These are phyloP conservation scores for Saccharomyces hybrid DNA, from an alignment of 1,139 yeast genomes.

Conservation along the genomic window DNA sequence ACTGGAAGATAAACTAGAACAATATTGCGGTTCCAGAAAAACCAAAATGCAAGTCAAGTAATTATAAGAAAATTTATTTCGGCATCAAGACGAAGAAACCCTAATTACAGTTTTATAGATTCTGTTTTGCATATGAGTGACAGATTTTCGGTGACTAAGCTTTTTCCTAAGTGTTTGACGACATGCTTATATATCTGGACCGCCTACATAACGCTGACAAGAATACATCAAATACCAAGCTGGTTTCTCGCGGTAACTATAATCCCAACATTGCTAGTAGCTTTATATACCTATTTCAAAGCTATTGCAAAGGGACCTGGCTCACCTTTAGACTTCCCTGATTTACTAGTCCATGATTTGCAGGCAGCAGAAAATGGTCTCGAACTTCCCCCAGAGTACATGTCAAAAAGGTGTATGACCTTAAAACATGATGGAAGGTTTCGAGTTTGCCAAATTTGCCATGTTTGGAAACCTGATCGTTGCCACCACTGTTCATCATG, in stretches of 20 bases:
- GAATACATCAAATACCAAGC: conserved; percentile 14
- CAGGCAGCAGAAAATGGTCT: conserved; percentile 27
- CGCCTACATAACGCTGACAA: conserved; percentile 12
- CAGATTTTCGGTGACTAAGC: not conserved
- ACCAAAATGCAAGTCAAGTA: not conserved
- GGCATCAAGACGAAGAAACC: not conserved
- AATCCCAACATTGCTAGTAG: conserved; percentile 7
- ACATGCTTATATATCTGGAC: conserved; percentile 21
- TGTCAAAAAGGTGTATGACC: conserved; percentile 33
- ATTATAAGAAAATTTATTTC: not conserved
- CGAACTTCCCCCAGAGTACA: conserved; percentile 36
- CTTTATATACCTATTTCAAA: conserved; percentile 43
- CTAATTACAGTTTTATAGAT: not conserved
- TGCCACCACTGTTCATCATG: conserved; percentile 83
- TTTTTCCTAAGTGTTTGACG: conserved; percentile 26
- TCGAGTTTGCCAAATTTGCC: conserved; percentile 65
- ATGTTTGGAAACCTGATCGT: conserved; percentile 88
- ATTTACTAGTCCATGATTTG: conserved; percentile 32
- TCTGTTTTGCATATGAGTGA: not conserved
- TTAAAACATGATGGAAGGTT: conserved; percentile 39
- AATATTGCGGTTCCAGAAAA: not conserved
- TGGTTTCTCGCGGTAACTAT: conserved; percentile 5
- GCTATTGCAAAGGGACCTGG: conserved; percentile 59
- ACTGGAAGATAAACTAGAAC: not conserved
- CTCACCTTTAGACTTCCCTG: conserved; percentile 46